Conservation (phyloP, 1,284 basidiomycete species). For the Afroboletus lepidellus region DNA sequence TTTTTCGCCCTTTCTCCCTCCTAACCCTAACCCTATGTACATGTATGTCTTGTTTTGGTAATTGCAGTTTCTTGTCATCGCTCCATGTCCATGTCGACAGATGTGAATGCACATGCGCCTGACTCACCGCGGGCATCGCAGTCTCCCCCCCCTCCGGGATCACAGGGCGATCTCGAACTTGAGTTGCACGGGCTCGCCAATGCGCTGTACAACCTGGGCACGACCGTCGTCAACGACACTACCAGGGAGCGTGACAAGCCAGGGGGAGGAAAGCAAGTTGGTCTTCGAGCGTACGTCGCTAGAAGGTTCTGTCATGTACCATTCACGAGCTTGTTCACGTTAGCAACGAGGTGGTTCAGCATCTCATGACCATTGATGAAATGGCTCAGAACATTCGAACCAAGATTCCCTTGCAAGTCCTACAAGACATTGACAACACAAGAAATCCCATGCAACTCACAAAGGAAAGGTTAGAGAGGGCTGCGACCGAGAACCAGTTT, state of each 20-base stretch:
- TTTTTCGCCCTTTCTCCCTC: slow-evolving; percentile 11
- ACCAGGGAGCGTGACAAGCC: slow-evolving; percentile 72
- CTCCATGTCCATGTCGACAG: background rate
- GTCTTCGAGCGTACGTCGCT: slow-evolving; percentile 55
- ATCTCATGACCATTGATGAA: slow-evolving; percentile 61
- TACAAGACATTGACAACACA: slow-evolving; percentile 73
- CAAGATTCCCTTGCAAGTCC: slow-evolving; percentile 69
- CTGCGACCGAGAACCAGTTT: slow-evolving; percentile 84
- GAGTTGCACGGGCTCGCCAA: slow-evolving; percentile 72
- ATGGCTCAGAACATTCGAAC: slow-evolving; percentile 58
- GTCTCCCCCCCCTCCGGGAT: slow-evolving; percentile 64
- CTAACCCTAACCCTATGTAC: slow-evolving; percentile 31
- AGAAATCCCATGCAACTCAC: slow-evolving; percentile 37
- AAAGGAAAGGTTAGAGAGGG: slow-evolving; percentile 63
- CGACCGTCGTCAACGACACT: slow-evolving; percentile 73
- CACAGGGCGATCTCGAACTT: slow-evolving; percentile 72
- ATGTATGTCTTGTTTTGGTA: slow-evolving; percentile 6
- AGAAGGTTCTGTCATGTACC: background rate
- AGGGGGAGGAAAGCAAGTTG: slow-evolving; percentile 66
- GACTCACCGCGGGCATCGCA: slow-evolving; percentile 72
- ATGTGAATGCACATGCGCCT: slow-evolving; percentile 38
- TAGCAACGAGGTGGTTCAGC: slow-evolving; percentile 69
- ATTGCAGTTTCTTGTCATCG: background rate
- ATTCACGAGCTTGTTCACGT: slow-evolving; percentile 1
- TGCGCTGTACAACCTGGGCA: slow-evolving; percentile 73